Conservation (phyloP, 2,329 filamentous ascomycete genomes). For the Ceratocystis cacaofunesta region DNA sequence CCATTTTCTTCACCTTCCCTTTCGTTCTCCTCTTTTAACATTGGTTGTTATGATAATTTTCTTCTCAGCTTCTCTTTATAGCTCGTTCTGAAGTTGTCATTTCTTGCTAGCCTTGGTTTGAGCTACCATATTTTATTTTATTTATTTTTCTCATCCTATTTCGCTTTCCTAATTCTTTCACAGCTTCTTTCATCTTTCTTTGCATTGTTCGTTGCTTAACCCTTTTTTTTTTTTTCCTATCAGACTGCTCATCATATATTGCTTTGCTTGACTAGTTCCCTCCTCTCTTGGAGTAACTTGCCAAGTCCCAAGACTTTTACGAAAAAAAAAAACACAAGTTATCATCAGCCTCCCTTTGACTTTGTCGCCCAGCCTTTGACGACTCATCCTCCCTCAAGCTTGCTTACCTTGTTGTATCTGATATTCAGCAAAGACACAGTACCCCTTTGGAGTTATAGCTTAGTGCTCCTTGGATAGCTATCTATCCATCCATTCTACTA, state of each 20-base stretch:
- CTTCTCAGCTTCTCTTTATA: not conserved
- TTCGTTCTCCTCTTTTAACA: conserved; percentile 9
- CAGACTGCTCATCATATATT: not conserved
- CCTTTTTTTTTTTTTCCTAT: not conserved
- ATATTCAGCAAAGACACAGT: not conserved
- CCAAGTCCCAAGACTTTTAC: not conserved
- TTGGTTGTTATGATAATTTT: not conserved
- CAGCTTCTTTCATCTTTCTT: not conserved
- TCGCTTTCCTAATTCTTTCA: conserved; percentile 1
- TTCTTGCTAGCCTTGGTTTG: not conserved
- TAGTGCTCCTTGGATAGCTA: not conserved
- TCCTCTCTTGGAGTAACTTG: not conserved
- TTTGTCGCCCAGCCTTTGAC: not conserved
- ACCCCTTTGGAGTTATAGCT: not conserved
- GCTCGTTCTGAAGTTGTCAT: not conserved
- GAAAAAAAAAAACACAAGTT: not conserved
- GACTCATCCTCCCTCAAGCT: not conserved
- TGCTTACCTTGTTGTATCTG: not conserved
- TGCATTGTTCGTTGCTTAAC: not conserved
- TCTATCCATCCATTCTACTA: not conserved
- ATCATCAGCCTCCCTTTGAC: not conserved
- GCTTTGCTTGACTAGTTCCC: not conserved
- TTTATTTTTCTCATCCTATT: not conserved
- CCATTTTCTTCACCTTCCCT: not conserved
- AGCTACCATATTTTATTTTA: not conserved